A percentile compares a stretch with the other conserved stretches of the same genome.
Evolutionary conservation across 2,329 filamentous ascomycete species (phyloP).

Genomic region (Chalaropsis ovoidea): DNA sequence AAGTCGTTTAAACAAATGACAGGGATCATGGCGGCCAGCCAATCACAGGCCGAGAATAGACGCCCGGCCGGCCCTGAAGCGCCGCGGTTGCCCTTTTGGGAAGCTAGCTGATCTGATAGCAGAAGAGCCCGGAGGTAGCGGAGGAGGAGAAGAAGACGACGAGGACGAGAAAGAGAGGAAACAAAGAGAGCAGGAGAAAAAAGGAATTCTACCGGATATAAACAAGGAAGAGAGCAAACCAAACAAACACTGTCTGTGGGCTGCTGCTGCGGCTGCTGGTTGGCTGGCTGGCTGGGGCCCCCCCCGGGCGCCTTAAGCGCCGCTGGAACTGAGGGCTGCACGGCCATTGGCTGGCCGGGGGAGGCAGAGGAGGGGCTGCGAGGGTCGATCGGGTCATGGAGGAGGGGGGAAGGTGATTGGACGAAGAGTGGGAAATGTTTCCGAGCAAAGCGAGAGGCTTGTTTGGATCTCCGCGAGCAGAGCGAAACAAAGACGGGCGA

Average conservation of each 20-base stretch:
- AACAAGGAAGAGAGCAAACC: background rate
- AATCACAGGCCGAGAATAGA: slow-evolving; percentile 31
- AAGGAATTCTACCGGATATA: background rate
- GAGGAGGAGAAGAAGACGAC: background rate
- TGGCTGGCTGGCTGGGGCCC: background rate
- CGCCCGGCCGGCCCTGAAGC: slow-evolving; percentile 28
- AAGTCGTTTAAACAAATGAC: slow-evolving; percentile 8
- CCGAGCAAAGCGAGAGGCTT: background rate
- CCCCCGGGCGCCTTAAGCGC: background rate
- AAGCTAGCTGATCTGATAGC: background rate
- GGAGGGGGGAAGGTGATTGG: background rate
- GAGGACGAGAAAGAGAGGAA: background rate
- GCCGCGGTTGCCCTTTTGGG: background rate
- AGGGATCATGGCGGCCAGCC: background rate
- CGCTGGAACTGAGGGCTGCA: background rate
- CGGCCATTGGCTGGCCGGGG: background rate
- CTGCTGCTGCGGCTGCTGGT: background rate
- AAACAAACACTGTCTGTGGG: background rate
- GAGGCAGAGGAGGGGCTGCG: background rate
- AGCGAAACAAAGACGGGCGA: background rate
- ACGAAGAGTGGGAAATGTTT: background rate
- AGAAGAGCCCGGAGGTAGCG: background rate
- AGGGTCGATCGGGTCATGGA: background rate
- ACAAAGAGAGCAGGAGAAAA: no score
- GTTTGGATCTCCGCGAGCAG: background rate